phyloP scores from a whole-genome alignment of 2,329 filamentous ascomycete genomes.

The Aspergillus bombycis region DNA sequence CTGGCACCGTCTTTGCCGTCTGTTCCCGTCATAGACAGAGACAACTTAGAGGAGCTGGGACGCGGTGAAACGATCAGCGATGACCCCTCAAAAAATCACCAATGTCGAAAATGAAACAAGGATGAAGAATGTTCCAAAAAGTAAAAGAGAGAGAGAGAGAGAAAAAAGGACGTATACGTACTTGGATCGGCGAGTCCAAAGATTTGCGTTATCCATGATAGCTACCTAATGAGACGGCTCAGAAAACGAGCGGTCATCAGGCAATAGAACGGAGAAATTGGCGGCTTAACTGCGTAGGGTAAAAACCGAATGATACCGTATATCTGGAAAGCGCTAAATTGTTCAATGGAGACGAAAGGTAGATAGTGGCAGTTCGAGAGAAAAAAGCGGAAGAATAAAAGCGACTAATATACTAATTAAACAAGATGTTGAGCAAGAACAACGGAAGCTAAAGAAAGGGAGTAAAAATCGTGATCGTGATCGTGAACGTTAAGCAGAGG shows the following conservation, averaged over 20 bases:
- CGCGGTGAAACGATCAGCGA: slow-evolving; percentile 1
- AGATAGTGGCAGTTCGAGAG: slow-evolving; percentile 1
- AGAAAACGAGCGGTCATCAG: slow-evolving; percentile 43
- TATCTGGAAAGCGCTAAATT: slow-evolving; percentile 9
- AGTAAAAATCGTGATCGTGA: slow-evolving; percentile 29
- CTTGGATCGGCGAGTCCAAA: slow-evolving; percentile 55
- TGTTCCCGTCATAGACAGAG: slow-evolving; percentile 73
- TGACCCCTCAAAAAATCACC: slow-evolving; percentile 9
- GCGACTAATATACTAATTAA: slow-evolving; percentile 13
- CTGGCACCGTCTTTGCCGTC: slow-evolving; percentile 58
- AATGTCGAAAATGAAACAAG: slow-evolving; percentile 6
- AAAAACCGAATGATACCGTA: slow-evolving; percentile 3
- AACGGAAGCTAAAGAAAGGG: slow-evolving; percentile 11
- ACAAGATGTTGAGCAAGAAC: slow-evolving; percentile 2
- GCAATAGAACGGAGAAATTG: slow-evolving; percentile 15
- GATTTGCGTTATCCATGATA: slow-evolving; percentile 54
- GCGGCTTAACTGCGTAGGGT: slow-evolving; percentile 5
- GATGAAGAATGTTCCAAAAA: neutral
- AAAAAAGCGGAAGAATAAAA: slow-evolving; percentile 15
- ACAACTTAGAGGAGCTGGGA: slow-evolving; percentile 81
- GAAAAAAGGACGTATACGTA: slow-evolving; percentile 30
- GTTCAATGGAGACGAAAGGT: slow-evolving; percentile 12
- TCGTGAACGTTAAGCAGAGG: slow-evolving; percentile 22
- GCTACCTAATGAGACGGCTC: slow-evolving; percentile 39
- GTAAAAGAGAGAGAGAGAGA: neutral